Percentiles rank a stretch among this genome's conserved stretches.
Evolutionary conservation across 768 basidiomycete genomes (phyloP).

Genomic region (Mycena polygramma): DNA sequence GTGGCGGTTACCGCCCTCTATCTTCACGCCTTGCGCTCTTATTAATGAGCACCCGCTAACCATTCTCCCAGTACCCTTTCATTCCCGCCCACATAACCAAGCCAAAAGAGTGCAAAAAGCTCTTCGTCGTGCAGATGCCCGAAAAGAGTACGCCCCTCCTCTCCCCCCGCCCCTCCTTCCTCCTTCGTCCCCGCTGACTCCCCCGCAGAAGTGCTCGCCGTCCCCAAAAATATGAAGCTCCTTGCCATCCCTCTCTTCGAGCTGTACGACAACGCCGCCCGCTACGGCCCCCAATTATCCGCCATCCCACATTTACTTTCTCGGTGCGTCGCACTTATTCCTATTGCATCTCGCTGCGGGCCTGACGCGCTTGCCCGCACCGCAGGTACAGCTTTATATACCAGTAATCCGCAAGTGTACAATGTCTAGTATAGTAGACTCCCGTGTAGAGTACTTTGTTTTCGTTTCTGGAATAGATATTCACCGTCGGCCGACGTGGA

Average conservation of each 20-base stretch:
- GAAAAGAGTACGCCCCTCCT: constrained; percentile 80
- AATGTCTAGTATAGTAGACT: constrained; percentile 28
- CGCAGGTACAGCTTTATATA: constrained; percentile 84
- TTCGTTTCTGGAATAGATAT: background rate
- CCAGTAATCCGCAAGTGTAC: constrained; percentile 56
- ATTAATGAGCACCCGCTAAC: background rate
- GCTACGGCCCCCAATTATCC: constrained; percentile 93
- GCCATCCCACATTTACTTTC: constrained; percentile 95
- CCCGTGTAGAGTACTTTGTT: constrained; percentile 11
- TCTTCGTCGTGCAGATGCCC: constrained; percentile 96
- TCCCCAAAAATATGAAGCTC: constrained; percentile 99
- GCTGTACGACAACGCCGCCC: constrained; percentile 96
- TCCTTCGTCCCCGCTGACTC: background rate
- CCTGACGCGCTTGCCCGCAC: constrained; percentile 55
- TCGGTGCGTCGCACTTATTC: constrained; percentile 59
- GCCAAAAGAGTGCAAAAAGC: constrained; percentile 98
- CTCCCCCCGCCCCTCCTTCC: background rate
- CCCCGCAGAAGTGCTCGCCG: constrained; percentile 88
- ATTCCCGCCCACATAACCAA: constrained; percentile 96
- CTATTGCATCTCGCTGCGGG: constrained; percentile 8
- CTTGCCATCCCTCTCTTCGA: constrained; percentile 97
- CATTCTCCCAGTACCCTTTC: constrained; percentile 83
- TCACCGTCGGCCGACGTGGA: background rate
- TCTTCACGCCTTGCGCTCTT: too few species aligned
- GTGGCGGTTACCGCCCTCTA: too few species aligned